phyloP scores from a whole-genome alignment of 1,284 basidiomycete genomes.

The Rhizoctonia solani region DNA sequence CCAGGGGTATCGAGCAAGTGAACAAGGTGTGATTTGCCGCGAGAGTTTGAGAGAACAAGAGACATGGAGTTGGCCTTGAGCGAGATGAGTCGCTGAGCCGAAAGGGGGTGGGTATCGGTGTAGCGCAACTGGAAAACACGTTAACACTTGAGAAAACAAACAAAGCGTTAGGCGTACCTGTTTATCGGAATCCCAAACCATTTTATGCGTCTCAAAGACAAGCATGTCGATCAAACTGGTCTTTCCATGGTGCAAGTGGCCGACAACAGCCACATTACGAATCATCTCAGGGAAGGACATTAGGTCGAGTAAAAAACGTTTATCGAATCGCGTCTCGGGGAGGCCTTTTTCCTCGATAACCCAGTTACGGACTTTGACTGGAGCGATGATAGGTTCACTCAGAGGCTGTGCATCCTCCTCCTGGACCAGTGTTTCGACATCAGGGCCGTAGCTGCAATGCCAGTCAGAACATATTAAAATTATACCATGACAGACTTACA shows the following conservation, averaged over 20 bases:
- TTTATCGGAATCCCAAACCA: constrained; percentile 89
- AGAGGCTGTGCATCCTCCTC: constrained; percentile 98
- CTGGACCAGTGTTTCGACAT: constrained; percentile 95
- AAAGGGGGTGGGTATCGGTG: constrained; percentile 92
- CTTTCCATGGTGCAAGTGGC: constrained; percentile 98
- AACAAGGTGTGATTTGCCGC: constrained; percentile 90
- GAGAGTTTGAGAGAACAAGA: constrained; percentile 82
- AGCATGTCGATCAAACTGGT: constrained; percentile 97
- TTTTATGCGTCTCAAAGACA: constrained; percentile 93
- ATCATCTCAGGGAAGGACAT: constrained; percentile 93
- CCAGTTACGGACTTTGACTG: constrained; percentile 92
- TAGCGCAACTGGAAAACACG: constrained; percentile 69
- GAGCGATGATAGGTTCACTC: constrained; percentile 93
- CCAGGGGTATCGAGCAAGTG: constrained; percentile 98
- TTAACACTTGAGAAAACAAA: neutral
- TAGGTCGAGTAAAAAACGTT: constrained; percentile 93
- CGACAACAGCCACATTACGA: constrained; percentile 92
- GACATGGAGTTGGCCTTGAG: constrained; percentile 98
- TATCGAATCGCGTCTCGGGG: constrained; percentile 91
- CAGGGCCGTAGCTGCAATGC: constrained; percentile 69
- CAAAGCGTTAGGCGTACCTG: constrained; percentile 56
- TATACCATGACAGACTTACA: constrained; percentile 45
- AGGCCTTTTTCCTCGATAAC: constrained; percentile 90
- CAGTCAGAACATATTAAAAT: constrained; percentile 11
- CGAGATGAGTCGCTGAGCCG: constrained; percentile 87